These are phyloP conservation scores for Rhinocladiella similis DNA, from an alignment of 2,329 filamentous ascomycete genomes.

Conservation along the genomic window DNA sequence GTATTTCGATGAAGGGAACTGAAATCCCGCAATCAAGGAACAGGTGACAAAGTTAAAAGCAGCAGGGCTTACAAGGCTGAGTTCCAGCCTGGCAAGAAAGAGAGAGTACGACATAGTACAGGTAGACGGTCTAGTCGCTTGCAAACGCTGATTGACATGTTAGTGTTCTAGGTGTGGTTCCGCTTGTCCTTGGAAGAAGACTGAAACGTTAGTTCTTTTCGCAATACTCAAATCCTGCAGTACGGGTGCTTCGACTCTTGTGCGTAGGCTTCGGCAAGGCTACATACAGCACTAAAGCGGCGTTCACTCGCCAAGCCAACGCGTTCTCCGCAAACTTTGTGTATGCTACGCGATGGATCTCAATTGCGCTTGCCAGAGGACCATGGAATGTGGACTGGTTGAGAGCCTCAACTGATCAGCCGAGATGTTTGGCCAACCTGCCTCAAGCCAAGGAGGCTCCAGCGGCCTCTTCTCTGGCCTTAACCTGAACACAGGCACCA, in stretches of 20 bases:
- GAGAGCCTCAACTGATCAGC: background rate
- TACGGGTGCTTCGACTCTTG: background rate
- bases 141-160: no score
- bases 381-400: background rate
- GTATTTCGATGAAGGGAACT: no score
- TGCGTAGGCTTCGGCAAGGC: background rate
- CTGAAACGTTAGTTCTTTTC: no score
- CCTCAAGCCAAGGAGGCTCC: slow-evolving; percentile 14
- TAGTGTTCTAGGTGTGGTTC: no score
- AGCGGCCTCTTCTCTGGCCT: slow-evolving; percentile 20
- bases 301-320: background rate
- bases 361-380: background rate
- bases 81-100: no score
- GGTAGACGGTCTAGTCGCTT: no score
- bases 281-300: background rate
- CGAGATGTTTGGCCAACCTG: slow-evolving; percentile 26
- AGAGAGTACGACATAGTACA: no score
- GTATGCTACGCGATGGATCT: background rate
- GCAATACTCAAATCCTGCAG: no score
- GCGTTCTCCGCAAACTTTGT: background rate
- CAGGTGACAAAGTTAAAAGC: no score
- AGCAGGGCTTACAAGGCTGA: no score
- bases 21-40: no score
- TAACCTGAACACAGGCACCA: slow-evolving; percentile 23
- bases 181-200: no score